phyloP scores from a whole-genome alignment of 2,329 filamentous ascomycete genomes.

The Coniochaeta prunicola region DNA sequence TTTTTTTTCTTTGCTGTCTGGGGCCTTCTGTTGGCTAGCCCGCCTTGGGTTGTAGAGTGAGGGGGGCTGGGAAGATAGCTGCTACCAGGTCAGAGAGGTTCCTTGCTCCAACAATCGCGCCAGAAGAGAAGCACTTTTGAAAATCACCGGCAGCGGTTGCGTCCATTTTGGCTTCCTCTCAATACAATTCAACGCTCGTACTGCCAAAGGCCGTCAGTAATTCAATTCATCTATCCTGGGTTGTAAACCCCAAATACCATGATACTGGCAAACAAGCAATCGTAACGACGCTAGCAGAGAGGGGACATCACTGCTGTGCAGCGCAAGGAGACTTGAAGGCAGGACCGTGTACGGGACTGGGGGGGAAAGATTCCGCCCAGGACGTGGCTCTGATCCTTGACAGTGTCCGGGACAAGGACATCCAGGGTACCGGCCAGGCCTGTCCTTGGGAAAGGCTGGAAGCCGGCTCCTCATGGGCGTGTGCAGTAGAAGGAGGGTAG shows the following conservation, averaged over 20 bases:
- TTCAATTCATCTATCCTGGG: not conserved
- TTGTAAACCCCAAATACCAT: not conserved
- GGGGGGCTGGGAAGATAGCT: not conserved
- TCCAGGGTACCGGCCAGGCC: not conserved
- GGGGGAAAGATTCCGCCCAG: not conserved
- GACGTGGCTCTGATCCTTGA: not conserved
- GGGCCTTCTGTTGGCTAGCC: not conserved
- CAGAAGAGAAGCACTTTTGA: not conserved
- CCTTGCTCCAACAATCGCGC: not conserved
- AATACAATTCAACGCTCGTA: too few relatives aligned
- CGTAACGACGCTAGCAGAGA: not conserved
- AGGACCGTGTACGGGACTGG: not conserved
- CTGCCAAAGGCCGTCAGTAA: not conserved
- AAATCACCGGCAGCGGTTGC: not conserved
- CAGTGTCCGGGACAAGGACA: not conserved
- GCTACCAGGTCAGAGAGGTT: not conserved
- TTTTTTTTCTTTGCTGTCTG: not conserved
- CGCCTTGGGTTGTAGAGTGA: not conserved
- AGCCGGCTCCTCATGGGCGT: not conserved
- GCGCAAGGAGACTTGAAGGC: not conserved
- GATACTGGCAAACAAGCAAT: not conserved
- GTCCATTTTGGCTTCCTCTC: too few relatives aligned
- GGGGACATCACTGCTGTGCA: not conserved
- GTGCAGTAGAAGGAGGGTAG: not conserved
- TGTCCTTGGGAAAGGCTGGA: not conserved